Evolutionary conservation across 768 basidiomycete genomes (phyloP), one percentile per base, ranked within the genome.

Genomic region (Tricholoma hemisulphureum): DNA sequence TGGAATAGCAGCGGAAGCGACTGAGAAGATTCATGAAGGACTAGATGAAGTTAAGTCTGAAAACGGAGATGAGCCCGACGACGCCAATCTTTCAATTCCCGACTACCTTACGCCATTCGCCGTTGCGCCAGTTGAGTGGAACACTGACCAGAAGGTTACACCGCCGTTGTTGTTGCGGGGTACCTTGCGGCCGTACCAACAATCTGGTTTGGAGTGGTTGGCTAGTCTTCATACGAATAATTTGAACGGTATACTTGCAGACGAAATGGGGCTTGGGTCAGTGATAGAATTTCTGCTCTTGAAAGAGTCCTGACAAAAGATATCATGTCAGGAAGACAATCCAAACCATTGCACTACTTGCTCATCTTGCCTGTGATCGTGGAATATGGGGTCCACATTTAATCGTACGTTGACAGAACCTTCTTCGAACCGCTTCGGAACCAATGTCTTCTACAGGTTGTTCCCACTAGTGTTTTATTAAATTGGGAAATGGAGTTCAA

Each of bases 401-500:
- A 6, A 89, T 99, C 63, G 85, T 85, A 67, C 61, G 83, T 65
- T 16, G 62, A 53, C 24, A 37, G n/a, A 4, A 9, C 6, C n/a
- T 3, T 37, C 35, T 56, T 4, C 24, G 39, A 51, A 34, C 10
- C 14, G 37, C 49, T 54, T 51, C 34, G 39, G 54, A 23, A 23
- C 57, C 24, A 77, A 75, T 16, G 53, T 56, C 34, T n/a, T 26
- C 26, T 49, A 1, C 63, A 87, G 85, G 85, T 96, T 65, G 91
- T 87, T 56, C 97, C 97, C 1, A 92, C 96, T 9, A 93, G 93
- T 55, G 96, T 98, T 16, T 77, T 98, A 41, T 77, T 96, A 55
- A 97, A 97, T 70, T 98, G 95, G 95, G 88, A 92, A 68, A 90
- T 93, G 88, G 95, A 98, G 69, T 97, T 97, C 77, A 91, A 93